Evolutionary conservation across 73 alveolate genomes (phyloP).

Genomic region (Vitrella brassicaformis): DNA sequence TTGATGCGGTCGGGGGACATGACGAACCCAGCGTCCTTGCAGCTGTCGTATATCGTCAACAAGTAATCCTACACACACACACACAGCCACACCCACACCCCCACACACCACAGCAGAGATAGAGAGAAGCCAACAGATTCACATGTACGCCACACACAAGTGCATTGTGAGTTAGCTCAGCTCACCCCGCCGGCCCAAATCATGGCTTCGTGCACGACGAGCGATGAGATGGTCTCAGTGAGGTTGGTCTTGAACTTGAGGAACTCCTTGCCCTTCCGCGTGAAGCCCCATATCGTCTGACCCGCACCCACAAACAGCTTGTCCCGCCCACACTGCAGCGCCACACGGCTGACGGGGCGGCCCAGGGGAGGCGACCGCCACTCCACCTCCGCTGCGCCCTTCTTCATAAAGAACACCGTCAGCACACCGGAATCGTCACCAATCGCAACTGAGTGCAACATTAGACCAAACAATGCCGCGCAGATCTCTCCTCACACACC

Average conservation of each 20-base stretch:
- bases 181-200: constrained; percentile 24
- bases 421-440: not conserved
- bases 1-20: constrained; percentile 29
- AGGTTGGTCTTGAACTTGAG: constrained; percentile 32
- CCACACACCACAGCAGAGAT: too few species aligned
- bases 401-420: constrained; percentile 14
- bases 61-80: too few species aligned
- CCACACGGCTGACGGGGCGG: constrained; percentile 24
- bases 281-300: constrained; percentile 31
- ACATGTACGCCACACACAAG: too few species aligned
- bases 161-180: too few species aligned
- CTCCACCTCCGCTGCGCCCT: constrained; percentile 6
- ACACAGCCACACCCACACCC: too few species aligned
- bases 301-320: constrained; percentile 29
- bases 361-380: constrained; percentile 10
- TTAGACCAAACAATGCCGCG: too few species aligned
- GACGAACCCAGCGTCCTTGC: constrained; percentile 23
- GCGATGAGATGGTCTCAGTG: constrained; percentile 26
- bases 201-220: constrained; percentile 33
- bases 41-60: constrained; percentile 20
- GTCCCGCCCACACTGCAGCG: constrained; percentile 18
- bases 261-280: constrained; percentile 8
- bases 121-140: too few species aligned
- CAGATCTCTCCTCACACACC: too few species aligned
- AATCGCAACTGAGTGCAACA: too few species aligned